Percentiles rank a stretch among this genome's conserved stretches.
Evolutionary conservation across 805 yeast genomes (phyloP).

Genomic region (Torulaspora microellipsoides): DNA sequence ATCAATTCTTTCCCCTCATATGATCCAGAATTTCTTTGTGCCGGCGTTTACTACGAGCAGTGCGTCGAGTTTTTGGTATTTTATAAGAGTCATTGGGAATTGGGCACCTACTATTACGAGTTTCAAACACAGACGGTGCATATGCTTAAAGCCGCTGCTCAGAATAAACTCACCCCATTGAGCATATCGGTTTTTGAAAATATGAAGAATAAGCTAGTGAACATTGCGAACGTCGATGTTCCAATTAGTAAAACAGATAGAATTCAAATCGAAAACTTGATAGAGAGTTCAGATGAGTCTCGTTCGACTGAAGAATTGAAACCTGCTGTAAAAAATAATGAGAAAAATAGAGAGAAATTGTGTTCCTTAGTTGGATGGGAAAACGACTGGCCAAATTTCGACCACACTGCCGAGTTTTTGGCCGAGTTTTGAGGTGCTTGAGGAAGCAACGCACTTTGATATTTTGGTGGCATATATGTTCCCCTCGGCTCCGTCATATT

Average conservation of each 20-base stretch:
- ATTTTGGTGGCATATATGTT: no score
- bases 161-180: not conserved
- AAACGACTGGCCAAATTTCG: constrained; percentile 2
- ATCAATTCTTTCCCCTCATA: constrained; percentile 1
- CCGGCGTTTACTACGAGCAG: not conserved
- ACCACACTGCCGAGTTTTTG: not conserved
- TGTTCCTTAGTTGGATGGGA: constrained; percentile 3
- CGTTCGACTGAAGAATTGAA: not conserved
- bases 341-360: not conserved
- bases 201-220: constrained; percentile 2
- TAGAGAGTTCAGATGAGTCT: not conserved
- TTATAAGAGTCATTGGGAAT: constrained; percentile 2
- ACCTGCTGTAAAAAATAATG: not conserved
- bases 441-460: not conserved
- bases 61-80: not conserved
- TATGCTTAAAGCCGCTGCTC: constrained; percentile 4
- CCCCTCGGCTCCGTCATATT: no score
- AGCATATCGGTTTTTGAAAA: constrained; percentile 3
- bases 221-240: constrained; percentile 1
- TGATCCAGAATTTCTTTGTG: not conserved
- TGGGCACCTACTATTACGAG: constrained; percentile 2
- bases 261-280: constrained; percentile 2
- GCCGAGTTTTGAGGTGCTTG: not conserved
- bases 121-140: constrained; percentile 1
- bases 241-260: constrained; percentile 1